Base-by-base conservation (phyloP, 2,329 filamentous ascomycete species). In the Diaporthe capsici region DNA sequence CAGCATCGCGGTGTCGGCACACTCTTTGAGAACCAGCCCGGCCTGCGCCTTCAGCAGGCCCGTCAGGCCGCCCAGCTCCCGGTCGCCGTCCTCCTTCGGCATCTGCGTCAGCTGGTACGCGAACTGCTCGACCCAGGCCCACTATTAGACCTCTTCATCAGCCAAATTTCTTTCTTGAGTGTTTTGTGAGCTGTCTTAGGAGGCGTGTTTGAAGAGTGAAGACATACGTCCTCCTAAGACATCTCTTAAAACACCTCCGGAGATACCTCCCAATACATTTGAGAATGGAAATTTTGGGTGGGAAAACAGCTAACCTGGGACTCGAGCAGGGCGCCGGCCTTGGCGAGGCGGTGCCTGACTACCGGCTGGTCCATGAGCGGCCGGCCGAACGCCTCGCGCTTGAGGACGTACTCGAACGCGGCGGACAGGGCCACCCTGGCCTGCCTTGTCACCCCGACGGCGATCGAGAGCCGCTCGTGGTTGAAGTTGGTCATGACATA, bases 401-500 rank as follows among this genome's bases (percentile, higher is more conserved):
- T 82, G 73, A 85, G 77, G 58, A 83, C 82, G 73, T 86, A 85
- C 71, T 80, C 83, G 61, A 85, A 85, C 0, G 84, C 83, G 4
- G 84, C 73, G 28, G 81, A 79, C 13, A 86, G 80, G 2, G 84
- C 84, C 1, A 85, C 84, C 13, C 84, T 80, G 0, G 92, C 88
- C 79, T 92, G 87, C 3, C 93, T 87, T 2, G 92, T 93, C 1
- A 90, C 88, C 0, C 90, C 89, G 20, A 95, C 90, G 0, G 91
- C 87, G 77, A 95, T 94, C 22, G 88, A 88, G 15, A 95, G 86
- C 0, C 93, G 90, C 82, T 95, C 94, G 82, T 95, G 93, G 84
- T 95, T 95, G 88, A 95, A 95, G 84, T 95, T 94, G 72, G 90
- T 92, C 92, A 94, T 94, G 80, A 94, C 90, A 80, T 94, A 94